phyloP scores from a whole-genome alignment of 2,329 filamentous ascomycete species.

The Pseudocercospora cruenta region DNA sequence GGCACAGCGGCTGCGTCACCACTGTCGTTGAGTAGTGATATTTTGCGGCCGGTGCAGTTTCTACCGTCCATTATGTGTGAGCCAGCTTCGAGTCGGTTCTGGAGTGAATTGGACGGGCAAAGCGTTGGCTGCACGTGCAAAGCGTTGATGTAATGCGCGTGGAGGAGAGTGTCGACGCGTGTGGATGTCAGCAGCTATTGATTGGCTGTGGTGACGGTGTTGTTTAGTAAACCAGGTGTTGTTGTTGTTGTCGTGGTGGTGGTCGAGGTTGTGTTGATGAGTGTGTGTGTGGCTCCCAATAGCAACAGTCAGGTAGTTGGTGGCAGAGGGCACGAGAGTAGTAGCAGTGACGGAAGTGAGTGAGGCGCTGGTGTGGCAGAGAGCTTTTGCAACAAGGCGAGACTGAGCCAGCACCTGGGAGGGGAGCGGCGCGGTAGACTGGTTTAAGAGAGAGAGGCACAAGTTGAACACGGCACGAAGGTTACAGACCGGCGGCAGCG shows the following conservation, averaged over 20 bases:
- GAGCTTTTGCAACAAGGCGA: not conserved
- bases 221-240: not conserved
- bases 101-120: constrained; percentile 12
- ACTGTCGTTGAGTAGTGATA: constrained; percentile 56
- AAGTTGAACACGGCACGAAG: constrained; percentile 20
- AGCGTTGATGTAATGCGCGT: not conserved
- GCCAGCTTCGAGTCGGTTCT: constrained; percentile 30
- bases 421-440: constrained; percentile 11
- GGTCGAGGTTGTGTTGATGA: not conserved
- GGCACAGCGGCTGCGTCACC: constrained; percentile 34
- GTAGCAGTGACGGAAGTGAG: not conserved
- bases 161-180: constrained; percentile 1
- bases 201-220: not conserved
- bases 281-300: not conserved
- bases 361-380: constrained; percentile 2
- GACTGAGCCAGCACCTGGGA: not conserved
- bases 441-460: constrained; percentile 4
- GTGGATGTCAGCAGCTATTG: not conserved
- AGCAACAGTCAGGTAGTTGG: not conserved
- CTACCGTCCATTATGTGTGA: constrained; percentile 54
- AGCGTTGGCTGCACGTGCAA: constrained; percentile 2
- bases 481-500: constrained; percentile 26
- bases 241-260: not conserved
- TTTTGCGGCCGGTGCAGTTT: constrained; percentile 54
- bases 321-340: not conserved